Evolutionary conservation across 495 filamentous ascomycete genomes (phyloP).

Genomic region (Talaromyces proteolyticus): DNA sequence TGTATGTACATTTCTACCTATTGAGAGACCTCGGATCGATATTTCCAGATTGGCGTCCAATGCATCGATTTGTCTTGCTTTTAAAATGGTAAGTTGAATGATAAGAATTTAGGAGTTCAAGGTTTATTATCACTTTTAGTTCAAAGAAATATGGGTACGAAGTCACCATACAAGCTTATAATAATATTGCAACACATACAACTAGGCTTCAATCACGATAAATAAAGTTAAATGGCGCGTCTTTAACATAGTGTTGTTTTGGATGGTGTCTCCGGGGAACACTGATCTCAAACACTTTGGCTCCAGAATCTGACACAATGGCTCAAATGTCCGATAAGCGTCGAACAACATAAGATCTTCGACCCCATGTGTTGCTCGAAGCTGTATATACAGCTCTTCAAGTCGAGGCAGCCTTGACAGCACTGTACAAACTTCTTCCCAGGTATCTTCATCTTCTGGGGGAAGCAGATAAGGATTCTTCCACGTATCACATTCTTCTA

Average conservation of each 20-base stretch:
- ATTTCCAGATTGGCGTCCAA: too few species aligned
- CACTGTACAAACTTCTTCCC: not conserved
- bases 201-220: not conserved
- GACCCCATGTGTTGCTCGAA: not conserved
- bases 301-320: not conserved
- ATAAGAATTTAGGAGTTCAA: too few species aligned
- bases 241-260: not conserved
- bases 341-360: not conserved
- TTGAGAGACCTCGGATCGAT: too few species aligned
- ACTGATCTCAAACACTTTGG: not conserved
- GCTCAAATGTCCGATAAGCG: not conserved
- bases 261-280: not conserved
- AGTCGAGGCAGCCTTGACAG: not conserved
- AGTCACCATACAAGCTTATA: too few species aligned
- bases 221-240: not conserved
- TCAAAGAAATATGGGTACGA: too few species aligned
- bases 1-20: too few species aligned
- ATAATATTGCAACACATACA: not conserved
- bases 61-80: too few species aligned
- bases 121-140: too few species aligned
- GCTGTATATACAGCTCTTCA: not conserved
- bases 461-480: not conserved
- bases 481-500: not conserved
- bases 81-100: too few species aligned
- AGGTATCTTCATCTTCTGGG: not conserved